phyloP scores from a whole-genome alignment of 257 asterid genomes.

The Knoxia roxburghii region DNA sequence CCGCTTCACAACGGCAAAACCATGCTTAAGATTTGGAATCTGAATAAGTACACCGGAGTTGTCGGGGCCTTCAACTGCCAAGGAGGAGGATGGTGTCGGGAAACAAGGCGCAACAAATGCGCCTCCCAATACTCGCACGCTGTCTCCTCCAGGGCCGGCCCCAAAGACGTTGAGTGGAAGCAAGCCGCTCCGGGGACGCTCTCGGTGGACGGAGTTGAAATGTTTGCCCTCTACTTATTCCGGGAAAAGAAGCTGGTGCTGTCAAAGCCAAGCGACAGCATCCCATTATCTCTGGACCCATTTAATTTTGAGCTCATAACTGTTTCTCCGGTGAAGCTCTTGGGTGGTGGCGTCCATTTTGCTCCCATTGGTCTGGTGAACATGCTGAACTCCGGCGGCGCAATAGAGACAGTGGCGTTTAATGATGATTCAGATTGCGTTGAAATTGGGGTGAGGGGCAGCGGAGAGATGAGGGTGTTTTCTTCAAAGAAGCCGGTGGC shows the following conservation, averaged over 20 bases:
- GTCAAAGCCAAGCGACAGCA: conserved; percentile 19
- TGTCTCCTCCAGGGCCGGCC: conserved; percentile 50
- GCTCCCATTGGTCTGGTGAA: conserved; percentile 40
- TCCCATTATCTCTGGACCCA: conserved; percentile 22
- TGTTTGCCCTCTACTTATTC: conserved; percentile 32
- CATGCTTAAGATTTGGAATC: conserved; percentile 88
- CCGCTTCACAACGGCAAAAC: conserved; percentile 85
- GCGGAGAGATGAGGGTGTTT: conserved; percentile 65
- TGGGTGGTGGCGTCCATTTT: conserved; percentile 24
- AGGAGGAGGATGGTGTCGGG: conserved; percentile 93
- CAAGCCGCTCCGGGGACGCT: conserved; percentile 17
- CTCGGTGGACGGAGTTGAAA: conserved; percentile 12
- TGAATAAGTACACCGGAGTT: conserved; percentile 85
- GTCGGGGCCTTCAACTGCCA: conserved; percentile 89
- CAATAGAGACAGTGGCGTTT: conserved; percentile 2
- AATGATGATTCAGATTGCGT: conserved; percentile 25
- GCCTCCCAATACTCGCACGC: conserved; percentile 55
- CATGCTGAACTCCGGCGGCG: conserved; percentile 41
- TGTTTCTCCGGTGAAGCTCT: conserved; percentile 21
- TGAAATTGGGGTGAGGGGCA: conserved; percentile 52
- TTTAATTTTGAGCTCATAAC: conserved; percentile 35
- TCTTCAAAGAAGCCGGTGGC: conserved; percentile 53
- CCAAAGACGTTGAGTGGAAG: conserved; percentile 54
- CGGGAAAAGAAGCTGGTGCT: conserved; percentile 29
- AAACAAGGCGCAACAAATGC: conserved; percentile 65